These are phyloP conservation scores for Cercospora nicotianae DNA, from an alignment of 2,329 filamentous ascomycete species.

Conservation along the genomic window DNA sequence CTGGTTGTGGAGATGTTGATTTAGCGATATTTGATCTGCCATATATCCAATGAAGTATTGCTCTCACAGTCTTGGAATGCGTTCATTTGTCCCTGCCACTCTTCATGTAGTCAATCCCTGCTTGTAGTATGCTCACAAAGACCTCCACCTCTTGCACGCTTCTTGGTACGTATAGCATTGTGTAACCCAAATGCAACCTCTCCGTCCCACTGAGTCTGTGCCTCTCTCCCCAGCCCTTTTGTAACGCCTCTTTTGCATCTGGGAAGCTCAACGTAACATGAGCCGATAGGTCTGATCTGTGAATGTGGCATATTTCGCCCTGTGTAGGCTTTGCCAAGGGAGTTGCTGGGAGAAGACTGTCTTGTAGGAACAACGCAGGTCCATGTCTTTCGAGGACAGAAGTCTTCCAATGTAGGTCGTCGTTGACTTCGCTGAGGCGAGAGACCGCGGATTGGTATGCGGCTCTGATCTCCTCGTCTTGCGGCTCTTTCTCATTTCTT, in stretches of 20 bases:
- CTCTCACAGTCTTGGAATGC: background rate
- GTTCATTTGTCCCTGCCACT: background rate
- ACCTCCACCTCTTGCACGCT: slow-evolving; percentile 13
- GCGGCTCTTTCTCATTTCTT: slow-evolving; percentile 2
- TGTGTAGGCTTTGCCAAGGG: slow-evolving; percentile 2
- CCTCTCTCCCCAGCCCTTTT: slow-evolving; percentile 22
- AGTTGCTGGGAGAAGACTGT: background rate
- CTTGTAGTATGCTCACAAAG: slow-evolving; percentile 12
- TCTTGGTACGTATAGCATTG: slow-evolving; percentile 22
- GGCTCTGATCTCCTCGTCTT: background rate
- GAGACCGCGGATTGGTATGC: slow-evolving; percentile 13
- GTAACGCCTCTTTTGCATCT: slow-evolving; percentile 18
- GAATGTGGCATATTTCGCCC: slow-evolving; percentile 21
- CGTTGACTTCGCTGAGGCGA: slow-evolving; percentile 3
- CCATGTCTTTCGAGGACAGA: slow-evolving; percentile 20
- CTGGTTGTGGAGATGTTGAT: background rate
- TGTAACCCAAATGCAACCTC: slow-evolving; percentile 20
- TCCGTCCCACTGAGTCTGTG: slow-evolving; percentile 19
- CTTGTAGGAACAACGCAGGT: slow-evolving; percentile 12
- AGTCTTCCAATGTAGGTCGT: slow-evolving; percentile 8
- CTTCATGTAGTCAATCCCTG: slow-evolving; percentile 21
- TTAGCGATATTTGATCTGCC: background rate
- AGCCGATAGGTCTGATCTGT: slow-evolving; percentile 15
- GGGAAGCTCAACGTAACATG: slow-evolving; percentile 22
- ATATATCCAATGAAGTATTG: background rate